Base-by-base conservation (phyloP, 805 yeast genomes). In the Nakazawaea ernobii region DNA sequence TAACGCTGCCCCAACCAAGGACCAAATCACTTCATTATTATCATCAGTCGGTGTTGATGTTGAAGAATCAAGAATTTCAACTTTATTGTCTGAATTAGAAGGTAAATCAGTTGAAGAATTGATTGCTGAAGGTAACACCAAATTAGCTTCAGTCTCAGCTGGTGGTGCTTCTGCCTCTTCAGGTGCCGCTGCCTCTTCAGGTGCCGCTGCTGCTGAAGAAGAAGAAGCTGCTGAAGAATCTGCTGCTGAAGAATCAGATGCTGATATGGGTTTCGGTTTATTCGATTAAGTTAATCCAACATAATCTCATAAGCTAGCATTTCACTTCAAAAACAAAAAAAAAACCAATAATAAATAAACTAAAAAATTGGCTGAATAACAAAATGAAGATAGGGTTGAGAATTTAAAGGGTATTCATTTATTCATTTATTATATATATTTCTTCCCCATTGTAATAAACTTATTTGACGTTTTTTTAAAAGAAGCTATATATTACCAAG, bases 121-220 rank as follows among this genome's bases (percentile, higher is more conserved):
- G 75, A 82, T 94, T 64, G 86, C 95, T 64, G 94, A 83, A 77
- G 99, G 99, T 80, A 75, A 86, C 75, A 75, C 85, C 77, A 94
- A 94, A 82, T 87, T 94, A 70, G 95, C 98, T 62, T 83, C 98
- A 60, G 95, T 92, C 59, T 97, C 98, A 74, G 65, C 97, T 66
- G 97, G 97, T 73, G 97, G 96, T 77, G 94, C 97, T 71, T 96
- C 94, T 72, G 80, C 89, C 66, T 74, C 94, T 60, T 72, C 85
- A 62, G 75, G 80, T 66, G 79, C 77, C 66, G 80, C 79, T 66
- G 83, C 86, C 59, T 80, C 84, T 62, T 83, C 84, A 63, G 84
- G 78, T 65, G 86, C 73, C 69, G 82, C 71, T 56, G 83, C 79
- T 57, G 86, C 77, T 59, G 89, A 75, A 56, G 94, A 73, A 50